These are phyloP conservation scores for Alternaria incomplexa DNA, from an alignment of 2,329 filamentous ascomycete species.

Conservation along the genomic window DNA sequence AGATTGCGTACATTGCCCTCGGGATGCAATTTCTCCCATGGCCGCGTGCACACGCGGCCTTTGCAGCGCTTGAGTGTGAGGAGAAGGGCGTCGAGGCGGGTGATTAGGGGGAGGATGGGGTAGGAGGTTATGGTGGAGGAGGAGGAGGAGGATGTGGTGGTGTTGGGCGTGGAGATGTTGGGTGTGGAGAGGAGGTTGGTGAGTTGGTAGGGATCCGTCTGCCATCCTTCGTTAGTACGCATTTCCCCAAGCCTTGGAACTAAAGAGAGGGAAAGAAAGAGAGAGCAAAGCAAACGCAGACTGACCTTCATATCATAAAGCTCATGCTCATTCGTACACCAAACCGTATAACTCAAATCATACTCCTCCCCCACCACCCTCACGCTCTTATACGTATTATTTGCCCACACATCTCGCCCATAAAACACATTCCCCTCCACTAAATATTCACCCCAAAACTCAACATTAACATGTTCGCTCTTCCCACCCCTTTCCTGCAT, in stretches of 20 bases:
- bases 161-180: not conserved
- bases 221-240: not conserved
- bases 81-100: conserved; percentile 61
- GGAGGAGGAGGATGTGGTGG: too few species aligned
- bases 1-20: conserved; percentile 59
- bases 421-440: conserved; percentile 25
- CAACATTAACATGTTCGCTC: conserved; percentile 50
- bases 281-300: not conserved
- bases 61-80: conserved; percentile 68
- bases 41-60: conserved; percentile 59
- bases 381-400: conserved; percentile 68
- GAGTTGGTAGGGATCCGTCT: conserved; percentile 42
- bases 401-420: conserved; percentile 14
- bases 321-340: conserved; percentile 73
- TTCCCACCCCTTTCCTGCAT: conserved; percentile 9
- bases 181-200: conserved; percentile 40
- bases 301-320: conserved; percentile 67
- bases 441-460: conserved; percentile 50
- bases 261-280: not conserved
- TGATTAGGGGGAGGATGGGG: not conserved
- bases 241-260: accelerated
- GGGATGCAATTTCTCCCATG: conserved; percentile 66
- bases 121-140: not conserved
- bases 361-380: conserved; percentile 62
- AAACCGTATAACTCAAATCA: conserved; percentile 70